Evolutionary conservation across 140 eudicot genomes (phyloP).

Genomic region (Flaveria floridana): DNA sequence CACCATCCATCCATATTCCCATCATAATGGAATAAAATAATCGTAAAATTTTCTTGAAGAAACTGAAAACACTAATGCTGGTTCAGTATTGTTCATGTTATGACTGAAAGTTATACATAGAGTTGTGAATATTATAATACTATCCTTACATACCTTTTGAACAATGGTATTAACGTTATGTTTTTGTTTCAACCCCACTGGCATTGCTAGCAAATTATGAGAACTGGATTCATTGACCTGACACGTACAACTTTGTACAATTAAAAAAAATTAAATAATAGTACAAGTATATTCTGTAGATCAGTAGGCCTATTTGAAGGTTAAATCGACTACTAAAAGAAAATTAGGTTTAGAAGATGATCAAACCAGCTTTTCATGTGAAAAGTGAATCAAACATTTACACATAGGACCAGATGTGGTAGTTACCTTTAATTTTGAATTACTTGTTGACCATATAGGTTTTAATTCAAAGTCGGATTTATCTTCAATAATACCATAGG

Average conservation of each 20-base stretch:
- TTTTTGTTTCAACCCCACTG: constrained; percentile 92
- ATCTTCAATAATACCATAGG: constrained; percentile 76
- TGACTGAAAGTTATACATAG: constrained; percentile 7
- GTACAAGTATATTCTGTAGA: not conserved
- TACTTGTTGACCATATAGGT: constrained; percentile 66
- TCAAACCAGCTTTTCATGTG: constrained; percentile 9
- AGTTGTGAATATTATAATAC: constrained; percentile 7
- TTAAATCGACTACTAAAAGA: too few species aligned
- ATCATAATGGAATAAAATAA: constrained; percentile 87
- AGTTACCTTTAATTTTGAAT: constrained; percentile 65
- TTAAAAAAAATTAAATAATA: too few species aligned
- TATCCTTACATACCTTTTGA: constrained; percentile 57
- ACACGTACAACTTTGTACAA: not conserved
- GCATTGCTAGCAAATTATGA: constrained; percentile 84
- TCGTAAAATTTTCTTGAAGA: constrained; percentile 83
- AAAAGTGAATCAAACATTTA: constrained; percentile 13
- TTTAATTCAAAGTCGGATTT: constrained; percentile 82
- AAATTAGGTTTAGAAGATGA: not conserved
- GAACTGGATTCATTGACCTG: constrained; percentile 42
- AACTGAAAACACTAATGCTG: constrained; percentile 63
- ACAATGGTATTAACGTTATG: constrained; percentile 68
- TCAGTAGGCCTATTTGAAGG: too few species aligned
- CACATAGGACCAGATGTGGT: constrained; percentile 2
- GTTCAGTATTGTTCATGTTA: constrained; percentile 17
- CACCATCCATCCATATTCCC: constrained; percentile 89